Evolutionary conservation across 2,329 filamentous ascomycete species (phyloP).

Genomic region (Penicillium sp.): DNA sequence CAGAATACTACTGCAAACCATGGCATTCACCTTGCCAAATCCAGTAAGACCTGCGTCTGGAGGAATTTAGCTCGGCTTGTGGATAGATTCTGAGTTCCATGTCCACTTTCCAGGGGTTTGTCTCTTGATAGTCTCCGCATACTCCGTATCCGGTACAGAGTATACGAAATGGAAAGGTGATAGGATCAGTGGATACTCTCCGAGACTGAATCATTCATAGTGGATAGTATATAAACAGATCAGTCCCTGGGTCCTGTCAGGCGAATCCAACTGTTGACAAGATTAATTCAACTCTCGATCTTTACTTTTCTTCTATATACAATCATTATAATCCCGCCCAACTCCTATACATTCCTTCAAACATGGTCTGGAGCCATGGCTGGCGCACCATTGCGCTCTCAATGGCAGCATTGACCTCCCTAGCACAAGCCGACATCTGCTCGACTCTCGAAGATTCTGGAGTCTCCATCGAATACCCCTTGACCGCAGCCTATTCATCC

Average conservation of each 20-base stretch:
- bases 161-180: too few relatives aligned
- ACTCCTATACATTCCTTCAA: background rate
- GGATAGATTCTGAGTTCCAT: too few relatives aligned
- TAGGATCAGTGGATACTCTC: conserved; percentile 1
- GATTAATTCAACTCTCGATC: background rate
- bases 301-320: background rate
- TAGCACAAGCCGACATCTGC: conserved; percentile 35
- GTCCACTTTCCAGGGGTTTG: conserved; percentile 1
- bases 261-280: too few relatives aligned
- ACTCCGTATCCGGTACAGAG: too few relatives aligned
- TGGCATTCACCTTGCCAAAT: too few relatives aligned
- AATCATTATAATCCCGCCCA: background rate
- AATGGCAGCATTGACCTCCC: conserved; percentile 15
- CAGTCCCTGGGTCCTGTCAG: too few relatives aligned
- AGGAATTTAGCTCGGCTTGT: too few relatives aligned
- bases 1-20: too few relatives aligned
- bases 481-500: conserved; percentile 32
- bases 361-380: conserved; percentile 15
- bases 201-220: too few relatives aligned
- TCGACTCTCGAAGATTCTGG: conserved; percentile 32
- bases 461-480: conserved; percentile 31
- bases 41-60: too few relatives aligned
- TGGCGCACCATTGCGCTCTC: conserved; percentile 20
- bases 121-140: too few relatives aligned
- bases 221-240: too few relatives aligned